These are phyloP conservation scores for Nasturtium officinale DNA, from an alignment of 345 rosid genomes.

Conservation along the genomic window DNA sequence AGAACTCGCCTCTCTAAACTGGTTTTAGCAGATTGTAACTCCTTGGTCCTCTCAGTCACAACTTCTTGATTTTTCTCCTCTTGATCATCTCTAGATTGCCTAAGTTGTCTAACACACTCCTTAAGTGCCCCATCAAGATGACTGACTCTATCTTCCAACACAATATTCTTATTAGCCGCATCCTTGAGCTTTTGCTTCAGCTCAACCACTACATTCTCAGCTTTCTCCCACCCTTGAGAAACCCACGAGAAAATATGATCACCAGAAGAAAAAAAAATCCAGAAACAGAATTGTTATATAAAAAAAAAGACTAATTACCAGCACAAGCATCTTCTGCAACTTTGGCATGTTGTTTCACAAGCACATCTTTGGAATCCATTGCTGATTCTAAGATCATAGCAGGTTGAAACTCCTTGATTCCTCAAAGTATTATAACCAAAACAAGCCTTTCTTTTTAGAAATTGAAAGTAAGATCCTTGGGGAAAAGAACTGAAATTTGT, in stretches of 20 bases:
- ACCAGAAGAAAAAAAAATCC: conserved; percentile 1
- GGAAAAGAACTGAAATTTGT: not conserved
- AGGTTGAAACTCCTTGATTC: not conserved
- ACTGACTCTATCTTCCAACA: conserved; percentile 67
- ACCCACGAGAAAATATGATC: not conserved
- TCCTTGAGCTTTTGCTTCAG: conserved; percentile 67
- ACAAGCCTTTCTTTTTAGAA: not conserved
- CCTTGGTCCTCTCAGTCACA: conserved; percentile 48
- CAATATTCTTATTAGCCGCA: conserved; percentile 48
- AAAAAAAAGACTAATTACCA: conserved; percentile 47
- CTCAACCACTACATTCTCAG: conserved; percentile 66
- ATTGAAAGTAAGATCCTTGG: not conserved
- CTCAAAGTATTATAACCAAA: conserved; percentile 4
- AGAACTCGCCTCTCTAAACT: conserved; percentile 57
- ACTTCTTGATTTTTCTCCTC: conserved; percentile 61
- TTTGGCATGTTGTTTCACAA: conserved; percentile 83
- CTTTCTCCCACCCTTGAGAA: conserved; percentile 80
- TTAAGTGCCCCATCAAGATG: conserved; percentile 91
- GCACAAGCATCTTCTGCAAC: conserved; percentile 97
- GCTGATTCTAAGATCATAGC: not conserved
- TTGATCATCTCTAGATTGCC: conserved; percentile 80
- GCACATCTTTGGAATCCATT: conserved; percentile 89
- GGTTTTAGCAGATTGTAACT: conserved; percentile 59
- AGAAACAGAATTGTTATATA: not conserved
- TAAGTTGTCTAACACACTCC: conserved; percentile 89